These are phyloP conservation scores for Lachnellula hyalina DNA, from an alignment of 2,329 filamentous ascomycete species.

Conservation along the genomic window DNA sequence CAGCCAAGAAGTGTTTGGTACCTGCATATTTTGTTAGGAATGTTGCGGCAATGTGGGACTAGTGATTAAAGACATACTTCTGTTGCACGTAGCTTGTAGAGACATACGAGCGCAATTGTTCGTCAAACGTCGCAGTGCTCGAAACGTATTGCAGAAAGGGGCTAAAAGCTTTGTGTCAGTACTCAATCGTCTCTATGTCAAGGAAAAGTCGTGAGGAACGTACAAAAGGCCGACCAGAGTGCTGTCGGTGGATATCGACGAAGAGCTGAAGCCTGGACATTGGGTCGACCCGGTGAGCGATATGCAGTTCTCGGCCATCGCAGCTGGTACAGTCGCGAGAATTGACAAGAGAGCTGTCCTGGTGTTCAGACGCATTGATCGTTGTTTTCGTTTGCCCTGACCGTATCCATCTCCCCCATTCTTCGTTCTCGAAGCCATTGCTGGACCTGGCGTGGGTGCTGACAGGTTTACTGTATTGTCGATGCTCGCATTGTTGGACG, in stretches of 20 bases:
- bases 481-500: conserved; percentile 14
- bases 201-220: conserved; percentile 31
- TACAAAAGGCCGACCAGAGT: conserved; percentile 60
- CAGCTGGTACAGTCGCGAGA: conserved; percentile 24
- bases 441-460: conserved; percentile 1
- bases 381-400: conserved; percentile 18
- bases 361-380: conserved; percentile 18
- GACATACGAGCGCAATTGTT: conserved; percentile 67
- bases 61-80: conserved; percentile 55
- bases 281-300: conserved; percentile 63
- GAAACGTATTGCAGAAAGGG: conserved; percentile 82
- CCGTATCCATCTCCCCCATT: not conserved
- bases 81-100: conserved; percentile 66
- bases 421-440: conserved; percentile 8
- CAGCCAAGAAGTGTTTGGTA: conserved; percentile 81
- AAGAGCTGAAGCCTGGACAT: conserved; percentile 67
- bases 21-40: conserved; percentile 45
- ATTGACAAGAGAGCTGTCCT: conserved; percentile 26
- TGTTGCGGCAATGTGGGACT: conserved; percentile 1
- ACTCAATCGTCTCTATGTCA: conserved; percentile 9
- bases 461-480: conserved; percentile 8
- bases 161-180: conserved; percentile 41
- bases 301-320: conserved; percentile 44
- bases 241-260: conserved; percentile 64
- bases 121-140: conserved; percentile 70